Evolutionary conservation across 345 rosid genomes (phyloP), one percentile per base, ranked within the genome.

Genomic region (Toxicodendron radicans): DNA sequence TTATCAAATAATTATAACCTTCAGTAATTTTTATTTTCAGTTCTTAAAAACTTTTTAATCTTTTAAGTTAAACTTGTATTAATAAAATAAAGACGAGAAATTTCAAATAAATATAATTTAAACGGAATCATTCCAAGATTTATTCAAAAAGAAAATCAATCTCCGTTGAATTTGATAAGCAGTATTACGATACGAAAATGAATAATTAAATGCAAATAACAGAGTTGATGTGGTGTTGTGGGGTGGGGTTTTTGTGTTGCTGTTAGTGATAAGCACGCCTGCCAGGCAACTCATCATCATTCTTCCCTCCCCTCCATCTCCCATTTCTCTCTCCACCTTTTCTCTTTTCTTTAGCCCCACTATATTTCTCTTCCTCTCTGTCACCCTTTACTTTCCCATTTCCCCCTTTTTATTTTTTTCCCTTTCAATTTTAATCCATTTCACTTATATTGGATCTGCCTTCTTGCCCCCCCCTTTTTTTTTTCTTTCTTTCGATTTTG

Each of bases 241-340:
- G 83, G 74, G 79, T 54, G 62, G 78, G 79, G 73, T 69, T 77
- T 81, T 73, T 75, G 67, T 71, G 85, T 83, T 85, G 89, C 93
- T 83, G 87, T 90, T 94, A 86, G 98, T 92, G 97, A 87, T 86
- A 77, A 86, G 93, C 98, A 91, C 98, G 97, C 89, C 96, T 92
- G 95, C 90, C 94, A 88, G 61, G 43, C 43, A 38, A 38, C 43
- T 38, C 43, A 8, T 86, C 93, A 88, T 92, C 91, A 87, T 90
- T 88, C 89, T 88, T 88, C 89, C 92, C 87, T 86, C 90, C 91
- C 85, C 83, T 72, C 71, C 60, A 45, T 48, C 65, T 64, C 45
- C 30, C 30, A 27, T 27, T 27, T 80, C 82, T 79, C 78, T 80
- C 77, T 79, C 58, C 58, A 75, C 24, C 75, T 79, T 83, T 56